A percentile compares a stretch with the other conserved stretches of the same genome.
Conservation (phyloP, 1,284 basidiomycete species). For the Ustilago lituana region DNA sequence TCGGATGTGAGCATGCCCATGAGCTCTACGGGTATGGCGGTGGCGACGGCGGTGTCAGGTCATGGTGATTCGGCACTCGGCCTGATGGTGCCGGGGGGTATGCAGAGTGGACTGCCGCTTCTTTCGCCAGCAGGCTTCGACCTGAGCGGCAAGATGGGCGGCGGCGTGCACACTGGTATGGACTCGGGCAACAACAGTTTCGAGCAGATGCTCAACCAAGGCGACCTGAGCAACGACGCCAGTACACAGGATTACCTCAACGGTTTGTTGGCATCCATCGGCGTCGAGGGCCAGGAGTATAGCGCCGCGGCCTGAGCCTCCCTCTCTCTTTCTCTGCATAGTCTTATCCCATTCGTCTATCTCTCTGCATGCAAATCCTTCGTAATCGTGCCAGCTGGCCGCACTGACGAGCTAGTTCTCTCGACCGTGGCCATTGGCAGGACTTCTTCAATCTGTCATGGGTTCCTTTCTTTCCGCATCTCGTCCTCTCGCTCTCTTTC, state of each 20-base stretch:
- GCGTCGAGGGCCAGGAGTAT: slow-evolving; percentile 39
- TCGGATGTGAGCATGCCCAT: slow-evolving; percentile 20
- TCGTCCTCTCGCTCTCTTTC: no score
- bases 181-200: slow-evolving; percentile 45
- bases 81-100: slow-evolving; percentile 29
- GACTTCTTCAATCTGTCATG: not conserved
- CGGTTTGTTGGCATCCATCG: slow-evolving; percentile 46
- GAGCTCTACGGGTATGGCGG: slow-evolving; percentile 28
- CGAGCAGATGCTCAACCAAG: slow-evolving; percentile 36
- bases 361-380: not conserved
- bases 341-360: not conserved
- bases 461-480: not conserved
- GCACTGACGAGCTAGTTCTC: not conserved
- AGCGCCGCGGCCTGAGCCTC: slow-evolving; percentile 6
- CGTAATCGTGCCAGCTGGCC: slow-evolving; percentile 1
- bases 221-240: slow-evolving; percentile 36
- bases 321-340: not conserved
- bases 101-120: slow-evolving; percentile 17
- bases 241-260: slow-evolving; percentile 46
- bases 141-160: slow-evolving; percentile 21
- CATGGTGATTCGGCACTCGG: slow-evolving; percentile 26
- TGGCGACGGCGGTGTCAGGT: slow-evolving; percentile 11
- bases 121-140: slow-evolving; percentile 36
- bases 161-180: slow-evolving; percentile 10
- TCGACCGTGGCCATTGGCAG: not conserved